A percentile compares a stretch with the other conserved stretches of the same genome.
Evolutionary conservation across 805 yeast species (phyloP).

Genomic region (Teunomyces stri): DNA sequence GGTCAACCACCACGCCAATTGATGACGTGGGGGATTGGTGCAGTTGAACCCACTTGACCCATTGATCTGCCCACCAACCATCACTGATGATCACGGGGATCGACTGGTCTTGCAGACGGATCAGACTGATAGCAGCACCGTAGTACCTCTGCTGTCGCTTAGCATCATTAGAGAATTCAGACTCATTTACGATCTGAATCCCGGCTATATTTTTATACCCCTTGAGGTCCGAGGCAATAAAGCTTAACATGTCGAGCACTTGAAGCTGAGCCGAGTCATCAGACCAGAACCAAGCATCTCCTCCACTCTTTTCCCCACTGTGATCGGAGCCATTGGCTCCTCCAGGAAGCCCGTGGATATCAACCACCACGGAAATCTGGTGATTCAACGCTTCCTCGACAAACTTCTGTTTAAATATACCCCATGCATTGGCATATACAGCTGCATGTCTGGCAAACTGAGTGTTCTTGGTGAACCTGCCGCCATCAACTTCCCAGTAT

Average conservation of each 20-base stretch:
- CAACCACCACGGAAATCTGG: slow-evolving; percentile 74
- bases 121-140: slow-evolving; percentile 55
- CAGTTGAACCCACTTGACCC: slow-evolving; percentile 63
- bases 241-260: slow-evolving; percentile 53
- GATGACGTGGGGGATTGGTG: slow-evolving; percentile 34
- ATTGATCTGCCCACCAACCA: slow-evolving; percentile 88
- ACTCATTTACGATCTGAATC: slow-evolving; percentile 82
- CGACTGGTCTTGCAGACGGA: slow-evolving; percentile 51
- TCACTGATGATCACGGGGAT: slow-evolving; percentile 83
- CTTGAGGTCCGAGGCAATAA: slow-evolving; percentile 59
- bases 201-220: slow-evolving; percentile 70
- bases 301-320: slow-evolving; percentile 62
- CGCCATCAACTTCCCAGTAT: slow-evolving; percentile 80
- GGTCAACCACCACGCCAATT: slow-evolving; percentile 72
- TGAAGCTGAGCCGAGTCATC: slow-evolving; percentile 37
- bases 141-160: slow-evolving; percentile 63
- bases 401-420: slow-evolving; percentile 46
- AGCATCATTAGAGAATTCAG: slow-evolving; percentile 55
- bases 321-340: slow-evolving; percentile 90
- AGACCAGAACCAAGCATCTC: slow-evolving; percentile 65
- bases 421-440: slow-evolving; percentile 79
- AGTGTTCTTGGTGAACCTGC: slow-evolving; percentile 55
- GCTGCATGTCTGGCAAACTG: slow-evolving; percentile 51
- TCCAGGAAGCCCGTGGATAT: slow-evolving; percentile 86
- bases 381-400: slow-evolving; percentile 58